Percentiles rank a stretch among this genome's conserved stretches.
Evolutionary conservation across 306 rosid species (phyloP).

Genomic region (Datisca glomerata): DNA sequence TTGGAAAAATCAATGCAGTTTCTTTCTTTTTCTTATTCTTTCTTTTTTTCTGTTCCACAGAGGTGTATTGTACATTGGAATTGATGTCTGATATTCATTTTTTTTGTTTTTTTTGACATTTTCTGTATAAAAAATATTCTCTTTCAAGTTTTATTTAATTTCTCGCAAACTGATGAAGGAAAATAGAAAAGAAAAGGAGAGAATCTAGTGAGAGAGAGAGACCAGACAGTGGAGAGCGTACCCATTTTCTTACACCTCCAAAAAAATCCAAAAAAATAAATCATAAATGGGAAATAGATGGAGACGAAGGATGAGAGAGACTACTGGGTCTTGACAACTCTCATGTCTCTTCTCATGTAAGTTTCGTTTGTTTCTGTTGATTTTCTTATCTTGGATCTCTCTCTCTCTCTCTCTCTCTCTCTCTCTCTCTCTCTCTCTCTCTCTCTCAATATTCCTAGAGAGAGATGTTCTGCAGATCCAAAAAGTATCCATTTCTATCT

Average conservation of each 20-base stretch:
- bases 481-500: background rate
- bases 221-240: background rate
- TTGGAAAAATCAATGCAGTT: no score
- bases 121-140: no score
- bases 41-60: no score
- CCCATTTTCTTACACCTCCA: background rate
- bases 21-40: no score
- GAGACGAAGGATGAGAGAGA: background rate
- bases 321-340: background rate
- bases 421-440: conserved; percentile 5
- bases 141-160: no score
- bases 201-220: background rate
- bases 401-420: conserved; percentile 7
- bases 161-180: background rate
- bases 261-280: background rate
- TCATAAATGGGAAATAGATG: background rate
- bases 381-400: background rate
- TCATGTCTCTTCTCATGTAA: background rate
- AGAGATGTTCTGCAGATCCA: background rate
- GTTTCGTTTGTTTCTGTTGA: background rate
- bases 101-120: no score
- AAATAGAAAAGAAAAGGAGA: background rate
- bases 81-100: no score
- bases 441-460: background rate
- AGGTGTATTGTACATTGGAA: no score